A percentile compares a stretch with the other conserved stretches of the same genome.
Conservation (phyloP, 2,329 filamentous ascomycete genomes). For the Teratosphaeria zuluensis region DNA sequence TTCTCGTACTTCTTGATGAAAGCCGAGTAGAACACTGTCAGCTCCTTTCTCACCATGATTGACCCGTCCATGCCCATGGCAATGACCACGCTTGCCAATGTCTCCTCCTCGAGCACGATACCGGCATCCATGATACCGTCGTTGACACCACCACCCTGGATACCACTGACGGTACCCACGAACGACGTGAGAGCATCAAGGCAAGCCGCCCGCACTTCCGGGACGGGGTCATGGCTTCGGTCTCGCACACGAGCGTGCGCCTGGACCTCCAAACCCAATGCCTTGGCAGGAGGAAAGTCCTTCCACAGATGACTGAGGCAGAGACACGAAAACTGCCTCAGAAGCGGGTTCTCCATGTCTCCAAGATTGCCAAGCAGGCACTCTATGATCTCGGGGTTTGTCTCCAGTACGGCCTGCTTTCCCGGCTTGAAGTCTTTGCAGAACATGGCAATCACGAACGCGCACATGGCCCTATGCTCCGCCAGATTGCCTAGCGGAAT, state of each 20-base stretch:
- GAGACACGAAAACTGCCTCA: slow-evolving; percentile 91
- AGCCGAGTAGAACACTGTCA: slow-evolving; percentile 85
- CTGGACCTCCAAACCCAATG: slow-evolving; percentile 82
- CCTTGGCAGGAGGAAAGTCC: slow-evolving; percentile 85
- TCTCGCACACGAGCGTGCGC: slow-evolving; percentile 73
- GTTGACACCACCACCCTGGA: slow-evolving; percentile 2
- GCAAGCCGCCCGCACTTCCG: slow-evolving; percentile 89
- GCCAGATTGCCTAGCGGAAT: slow-evolving; percentile 80
- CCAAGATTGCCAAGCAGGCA: slow-evolving; percentile 75
- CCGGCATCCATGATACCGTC: slow-evolving; percentile 7
- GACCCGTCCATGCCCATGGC: slow-evolving; percentile 92
- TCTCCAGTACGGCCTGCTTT: slow-evolving; percentile 81
- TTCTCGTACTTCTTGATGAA: slow-evolving; percentile 85
- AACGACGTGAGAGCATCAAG: slow-evolving; percentile 90
- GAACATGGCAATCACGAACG: slow-evolving; percentile 93
- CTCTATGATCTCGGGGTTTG: slow-evolving; percentile 77
- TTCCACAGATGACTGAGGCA: slow-evolving; percentile 94
- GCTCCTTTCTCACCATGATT: slow-evolving; percentile 84
- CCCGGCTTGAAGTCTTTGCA: slow-evolving; percentile 91
- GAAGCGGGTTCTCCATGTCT: slow-evolving; percentile 76
- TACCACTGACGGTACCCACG: slow-evolving; percentile 58
- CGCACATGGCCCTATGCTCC: slow-evolving; percentile 97
- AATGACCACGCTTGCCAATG: slow-evolving; percentile 76
- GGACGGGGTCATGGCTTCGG: slow-evolving; percentile 73
- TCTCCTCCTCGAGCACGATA: slow-evolving; percentile 53